Evolutionary conservation across 495 filamentous ascomycete genomes (phyloP).

Genomic region (Xylona heveae): DNA sequence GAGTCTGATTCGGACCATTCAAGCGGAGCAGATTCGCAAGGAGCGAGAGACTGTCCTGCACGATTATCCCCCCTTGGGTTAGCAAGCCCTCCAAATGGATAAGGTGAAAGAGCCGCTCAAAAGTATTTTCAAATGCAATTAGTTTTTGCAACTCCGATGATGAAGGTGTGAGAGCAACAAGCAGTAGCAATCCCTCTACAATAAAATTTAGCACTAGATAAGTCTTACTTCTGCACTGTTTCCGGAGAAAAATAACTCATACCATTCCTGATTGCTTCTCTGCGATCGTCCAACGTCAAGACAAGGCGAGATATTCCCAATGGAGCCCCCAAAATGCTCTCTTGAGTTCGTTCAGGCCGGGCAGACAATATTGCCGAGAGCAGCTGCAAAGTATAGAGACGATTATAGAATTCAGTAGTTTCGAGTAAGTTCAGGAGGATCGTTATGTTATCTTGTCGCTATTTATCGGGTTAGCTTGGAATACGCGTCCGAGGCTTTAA

Average conservation of each 20-base stretch:
- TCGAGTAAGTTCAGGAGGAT: constrained; percentile 77
- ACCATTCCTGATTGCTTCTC: constrained; percentile 82
- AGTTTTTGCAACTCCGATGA: constrained; percentile 81
- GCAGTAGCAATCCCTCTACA: constrained; percentile 41
- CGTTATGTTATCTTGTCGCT: constrained; percentile 94
- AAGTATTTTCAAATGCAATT: constrained; percentile 85
- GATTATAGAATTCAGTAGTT: constrained; percentile 73
- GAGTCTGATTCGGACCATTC: constrained; percentile 82
- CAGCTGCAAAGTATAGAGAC: constrained; percentile 80
- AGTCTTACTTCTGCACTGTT: too few species aligned
- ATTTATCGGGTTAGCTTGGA: too few species aligned
- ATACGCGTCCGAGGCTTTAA: constrained; percentile 18
- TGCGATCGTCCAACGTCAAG: constrained; percentile 56
- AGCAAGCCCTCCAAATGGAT: constrained; percentile 67
- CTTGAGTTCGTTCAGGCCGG: constrained; percentile 81
- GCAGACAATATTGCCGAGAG: constrained; percentile 72
- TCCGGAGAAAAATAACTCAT: constrained; percentile 20
- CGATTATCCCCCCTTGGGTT: constrained; percentile 65
- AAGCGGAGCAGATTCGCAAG: constrained; percentile 76
- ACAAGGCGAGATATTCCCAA: constrained; percentile 78
- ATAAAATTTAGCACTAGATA: constrained; percentile 26
- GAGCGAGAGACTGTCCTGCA: constrained; percentile 87
- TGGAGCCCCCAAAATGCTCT: constrained; percentile 76
- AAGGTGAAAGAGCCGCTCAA: constrained; percentile 65
- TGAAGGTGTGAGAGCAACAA: constrained; percentile 45